These are phyloP conservation scores for Uncinocarpus reesii DNA, from an alignment of 2,329 filamentous ascomycete genomes.

Conservation along the genomic window DNA sequence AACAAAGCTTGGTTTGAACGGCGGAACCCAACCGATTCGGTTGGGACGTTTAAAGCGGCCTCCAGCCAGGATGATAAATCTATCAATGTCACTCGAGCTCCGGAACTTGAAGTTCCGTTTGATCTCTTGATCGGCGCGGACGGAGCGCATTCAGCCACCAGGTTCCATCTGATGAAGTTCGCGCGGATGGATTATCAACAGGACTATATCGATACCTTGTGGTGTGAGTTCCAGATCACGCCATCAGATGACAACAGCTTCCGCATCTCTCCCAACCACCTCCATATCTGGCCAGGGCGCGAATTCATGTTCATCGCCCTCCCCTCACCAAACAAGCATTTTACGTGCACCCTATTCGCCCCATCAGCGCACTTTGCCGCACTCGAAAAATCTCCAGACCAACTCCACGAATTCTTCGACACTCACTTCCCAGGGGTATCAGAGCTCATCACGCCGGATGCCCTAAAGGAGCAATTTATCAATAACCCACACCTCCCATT, in stretches of 20 bases:
- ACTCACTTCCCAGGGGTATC: slow-evolving; percentile 75
- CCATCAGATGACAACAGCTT: slow-evolving; percentile 49
- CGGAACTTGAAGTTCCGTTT: slow-evolving; percentile 74
- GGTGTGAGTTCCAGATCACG: slow-evolving; percentile 87
- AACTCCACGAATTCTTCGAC: slow-evolving; percentile 79
- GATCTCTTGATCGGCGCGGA: slow-evolving; percentile 92
- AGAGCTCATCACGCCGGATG: slow-evolving; percentile 47
- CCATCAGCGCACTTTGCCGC: slow-evolving; percentile 57
- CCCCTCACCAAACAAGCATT: slow-evolving; percentile 75
- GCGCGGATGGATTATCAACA: slow-evolving; percentile 83
- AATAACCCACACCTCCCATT: slow-evolving; percentile 82
- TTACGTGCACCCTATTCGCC: slow-evolving; percentile 90
- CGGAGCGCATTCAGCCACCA: slow-evolving; percentile 81
- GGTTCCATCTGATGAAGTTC: slow-evolving; percentile 95
- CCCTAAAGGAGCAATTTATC: slow-evolving; percentile 64
- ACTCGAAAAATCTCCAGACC: slow-evolving; percentile 53
- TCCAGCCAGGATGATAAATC: slow-evolving; percentile 21
- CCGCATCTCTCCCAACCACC: slow-evolving; percentile 76
- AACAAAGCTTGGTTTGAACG: slow-evolving; percentile 82
- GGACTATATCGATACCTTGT: slow-evolving; percentile 89
- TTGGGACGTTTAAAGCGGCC: slow-evolving; percentile 25
- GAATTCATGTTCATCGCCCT: slow-evolving; percentile 99
- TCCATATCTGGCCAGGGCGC: slow-evolving; percentile 93
- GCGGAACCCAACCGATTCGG: slow-evolving; percentile 26
- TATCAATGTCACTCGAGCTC: slow-evolving; percentile 35